Base-by-base conservation (phyloP, 306 rosid genomes). In the Adenanthera pavonina region DNA sequence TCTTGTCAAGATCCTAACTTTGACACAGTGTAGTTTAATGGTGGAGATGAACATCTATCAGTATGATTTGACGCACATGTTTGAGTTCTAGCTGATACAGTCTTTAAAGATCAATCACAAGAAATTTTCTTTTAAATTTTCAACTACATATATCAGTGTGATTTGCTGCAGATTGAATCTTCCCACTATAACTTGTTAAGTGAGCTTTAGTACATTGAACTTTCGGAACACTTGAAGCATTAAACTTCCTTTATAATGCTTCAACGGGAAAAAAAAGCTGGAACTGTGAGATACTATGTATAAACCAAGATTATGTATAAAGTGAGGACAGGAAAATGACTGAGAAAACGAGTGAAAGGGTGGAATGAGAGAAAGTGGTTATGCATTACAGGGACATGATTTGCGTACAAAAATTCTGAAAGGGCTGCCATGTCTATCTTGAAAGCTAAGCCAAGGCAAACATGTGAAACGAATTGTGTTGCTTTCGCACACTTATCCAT, bases 401-500 rank as follows among this genome's bases (percentile, higher is more conserved):
- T 74, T 40, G 68, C 11, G 77, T 3, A 73, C 65, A 53, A 73
- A 73, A 73, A 77, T 49, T 65, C 51, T 4, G 2, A 77, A 36
- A 38, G 53, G 66, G 43, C 53, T 64, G 51, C 59, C 59, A 25
- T 68, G 65, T 80, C 74, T 49, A 30, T 54, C 79, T 64, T 73
- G 43, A 36, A 75, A 36, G 72, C 41, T 41, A 56, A 20, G 72
- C 30, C 44, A 19, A 67, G 43, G 75, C 77, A 81, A 66, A 44
- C 19, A 25, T 51, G 67, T 41, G 54, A 33, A 44, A 56, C 1
- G 59, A 72, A n/a, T 12, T 61, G 12, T 51, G 67, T 73, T 62
- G 74, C 66, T 64, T 73, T 40, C 75, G 33, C 69, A 59, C 40
- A 81, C 72, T 19, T 20, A 64, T 67, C 66, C 43, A 78, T 78